Evolutionary conservation across 345 rosid species (phyloP).

Genomic region (Gossypium turneri): DNA sequence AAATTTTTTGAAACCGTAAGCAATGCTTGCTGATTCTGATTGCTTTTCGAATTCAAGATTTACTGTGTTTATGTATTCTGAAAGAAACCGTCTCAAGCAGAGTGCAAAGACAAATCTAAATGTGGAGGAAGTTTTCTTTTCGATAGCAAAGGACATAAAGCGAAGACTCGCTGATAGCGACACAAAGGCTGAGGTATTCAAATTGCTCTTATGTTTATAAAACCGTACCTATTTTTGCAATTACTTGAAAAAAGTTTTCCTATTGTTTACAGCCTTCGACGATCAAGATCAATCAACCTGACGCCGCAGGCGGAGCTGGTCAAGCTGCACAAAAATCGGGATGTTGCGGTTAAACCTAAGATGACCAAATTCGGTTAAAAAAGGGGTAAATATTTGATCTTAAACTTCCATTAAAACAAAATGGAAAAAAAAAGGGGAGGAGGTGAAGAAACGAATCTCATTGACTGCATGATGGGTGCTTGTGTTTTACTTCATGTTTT

Average conservation of each 20-base stretch:
- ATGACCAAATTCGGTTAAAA: background rate
- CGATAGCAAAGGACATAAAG: conserved; percentile 88
- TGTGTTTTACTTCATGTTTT: conserved; percentile 26
- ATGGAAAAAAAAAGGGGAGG: no score
- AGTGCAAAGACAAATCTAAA: conserved; percentile 95
- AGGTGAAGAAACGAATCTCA: conserved; percentile 18
- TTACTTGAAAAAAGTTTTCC: background rate
- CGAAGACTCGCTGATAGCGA: conserved; percentile 86
- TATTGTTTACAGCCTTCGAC: conserved; percentile 56
- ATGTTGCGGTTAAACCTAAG: conserved; percentile 61
- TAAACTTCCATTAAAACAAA: background rate
- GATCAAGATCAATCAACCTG: conserved; percentile 65
- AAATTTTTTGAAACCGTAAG: conserved; percentile 96
- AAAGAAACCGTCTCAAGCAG: conserved; percentile 42
- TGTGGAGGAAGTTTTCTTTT: conserved; percentile 93
- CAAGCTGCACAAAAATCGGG: conserved; percentile 71
- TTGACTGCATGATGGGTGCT: conserved; percentile 17
- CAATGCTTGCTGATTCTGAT: background rate
- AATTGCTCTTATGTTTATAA: background rate
- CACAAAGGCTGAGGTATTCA: conserved; percentile 64
- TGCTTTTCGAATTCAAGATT: background rate
- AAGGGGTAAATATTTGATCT: background rate
- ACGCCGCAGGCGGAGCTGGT: conserved; percentile 54
- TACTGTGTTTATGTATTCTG: background rate
- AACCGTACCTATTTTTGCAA: background rate